Base-by-base conservation (phyloP, 2,329 filamentous ascomycete species). In the Sporothrix protearum region DNA sequence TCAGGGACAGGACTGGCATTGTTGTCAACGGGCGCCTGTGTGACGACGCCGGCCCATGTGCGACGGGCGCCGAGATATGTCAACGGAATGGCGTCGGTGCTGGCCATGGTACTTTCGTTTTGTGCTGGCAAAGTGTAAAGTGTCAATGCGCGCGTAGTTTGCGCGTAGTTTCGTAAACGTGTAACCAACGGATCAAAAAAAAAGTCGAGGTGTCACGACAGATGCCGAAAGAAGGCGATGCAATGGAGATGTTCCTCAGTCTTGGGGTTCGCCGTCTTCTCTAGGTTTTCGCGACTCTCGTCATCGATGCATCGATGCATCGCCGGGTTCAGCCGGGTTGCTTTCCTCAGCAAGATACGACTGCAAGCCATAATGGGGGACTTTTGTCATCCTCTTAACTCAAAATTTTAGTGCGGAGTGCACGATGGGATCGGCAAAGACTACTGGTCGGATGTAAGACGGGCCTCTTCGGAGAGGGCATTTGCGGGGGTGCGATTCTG, bases 11-110 rank as follows among this genome's bases (percentile, higher is more conserved):
- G 25, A n/a, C 16, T 22, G 6, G 42, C 12, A 22, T 59, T 36
- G 6, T 42, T 53, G 22, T 33, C 25, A 25, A 28, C 30, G 36
- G 45, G 14, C 25, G 45, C 14, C 19, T n/a, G 68, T 28, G 57
- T 57, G n/a, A 67, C 55, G 19, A 39, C 71, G 7, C 69, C 69
- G 57, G 64, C 69, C 14, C 71, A 47, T 14, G 68, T 72, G n/a
- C 71, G 71, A 28, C 63, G 63, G 0, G 64, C 51, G 63, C 69
- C 71, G 2, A 63, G 53, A 2, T 57, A 30, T 3, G 69, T 39
- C 47, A 73, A 22, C 16, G 51, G 55, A 8, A 71, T 25, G 25
- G 45, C 19, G 28, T 69, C 25, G 16, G 33, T 22, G 66, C 63
- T 71, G 1, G 71, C 42, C 71, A 72, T 69, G 57, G 14, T 42